Base-by-base conservation (phyloP, 2,329 filamentous ascomycete species). In the Aspergillus sp. region DNA sequence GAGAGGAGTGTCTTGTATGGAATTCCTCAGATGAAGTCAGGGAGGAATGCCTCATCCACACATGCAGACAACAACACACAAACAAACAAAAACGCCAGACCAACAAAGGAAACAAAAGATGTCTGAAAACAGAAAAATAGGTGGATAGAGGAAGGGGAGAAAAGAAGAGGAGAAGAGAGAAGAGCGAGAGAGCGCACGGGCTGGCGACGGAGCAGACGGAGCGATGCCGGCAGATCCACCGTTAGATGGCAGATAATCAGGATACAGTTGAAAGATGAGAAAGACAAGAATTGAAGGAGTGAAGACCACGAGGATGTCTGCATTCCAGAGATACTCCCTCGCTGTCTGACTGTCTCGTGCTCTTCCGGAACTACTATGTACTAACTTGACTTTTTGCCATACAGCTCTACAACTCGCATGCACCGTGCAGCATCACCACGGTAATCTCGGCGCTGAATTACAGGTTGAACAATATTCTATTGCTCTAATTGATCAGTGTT, bases 71-170 rank as follows among this genome's bases (percentile, higher is more conserved):
- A 17, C 37, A 39, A 39, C 37, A 39, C 17, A 39, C 37, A 39
- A 39, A 20, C 37, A 39, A 39, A 39, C 37, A 52, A 55, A 55
- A 54, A 58, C 55, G 50, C 54, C 54, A 56, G 55, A 59, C 56
- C 58, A 60, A 56, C 57, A 60, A 57, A 57, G 52, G 53, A 56
- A 56, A 59, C 41, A 32, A 19, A 43, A 52, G 37, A 43, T 45
- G 35, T 17, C 33, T n/a, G 13, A 35, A 35, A 52, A 52, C 53
- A 35, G 37, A 51, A 52, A 58, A 51, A 27, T 10, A 25, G 12
- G 19, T 15, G 19, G 17, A 41, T 13, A 22, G 5, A n/a, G 19
- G 39, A 41, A 41, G 23, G 23, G 49, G 50, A 46, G 43, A 41
- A 46, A 47, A 49, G 48, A 44, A 42, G 47, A 37, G 45, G 37